phyloP scores from a whole-genome alignment of 2,329 filamentous ascomycete genomes.

The Aspergillus hiratsukae region DNA sequence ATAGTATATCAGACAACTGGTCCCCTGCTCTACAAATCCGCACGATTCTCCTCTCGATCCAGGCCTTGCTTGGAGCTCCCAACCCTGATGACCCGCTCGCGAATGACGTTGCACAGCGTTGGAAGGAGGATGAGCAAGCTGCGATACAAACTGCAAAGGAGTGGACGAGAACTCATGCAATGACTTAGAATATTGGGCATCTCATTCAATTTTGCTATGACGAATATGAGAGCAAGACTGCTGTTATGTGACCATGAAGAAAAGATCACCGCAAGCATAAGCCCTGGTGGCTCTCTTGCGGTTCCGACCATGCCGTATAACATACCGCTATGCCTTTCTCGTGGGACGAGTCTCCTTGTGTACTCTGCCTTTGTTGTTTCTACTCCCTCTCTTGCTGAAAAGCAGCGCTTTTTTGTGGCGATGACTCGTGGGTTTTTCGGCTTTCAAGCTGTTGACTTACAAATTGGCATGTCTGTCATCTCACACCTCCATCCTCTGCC shows the following conservation, averaged over 20 bases:
- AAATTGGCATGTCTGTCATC: neutral
- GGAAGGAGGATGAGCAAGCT: constrained; percentile 92
- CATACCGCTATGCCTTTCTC: neutral
- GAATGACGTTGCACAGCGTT: constrained; percentile 93
- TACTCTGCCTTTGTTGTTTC: neutral
- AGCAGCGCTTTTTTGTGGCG: neutral
- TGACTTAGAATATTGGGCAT: constrained; percentile 37
- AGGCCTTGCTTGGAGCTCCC: constrained; percentile 89
- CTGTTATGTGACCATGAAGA: constrained; percentile 31
- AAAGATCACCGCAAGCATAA: constrained; percentile 15
- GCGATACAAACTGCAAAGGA: constrained; percentile 89
- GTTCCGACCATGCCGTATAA: constrained; percentile 8
- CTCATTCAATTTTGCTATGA: constrained; percentile 9
- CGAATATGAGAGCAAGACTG: constrained; percentile 12
- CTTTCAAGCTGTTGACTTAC: neutral
- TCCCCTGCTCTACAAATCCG: constrained; percentile 96
- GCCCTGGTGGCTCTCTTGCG: constrained; percentile 12
- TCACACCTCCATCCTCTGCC: neutral
- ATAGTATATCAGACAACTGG: constrained; percentile 73
- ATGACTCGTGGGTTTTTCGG: neutral
- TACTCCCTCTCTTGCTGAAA: neutral
- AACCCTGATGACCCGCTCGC: constrained; percentile 98
- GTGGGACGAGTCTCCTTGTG: neutral
- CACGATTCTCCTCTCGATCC: constrained; percentile 97
- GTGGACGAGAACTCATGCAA: constrained; percentile 83